A percentile compares a stretch with the other conserved stretches of the same genome.
Conservation (phyloP, 2,329 filamentous ascomycete species). For the Aureobasidium subglaciale region DNA sequence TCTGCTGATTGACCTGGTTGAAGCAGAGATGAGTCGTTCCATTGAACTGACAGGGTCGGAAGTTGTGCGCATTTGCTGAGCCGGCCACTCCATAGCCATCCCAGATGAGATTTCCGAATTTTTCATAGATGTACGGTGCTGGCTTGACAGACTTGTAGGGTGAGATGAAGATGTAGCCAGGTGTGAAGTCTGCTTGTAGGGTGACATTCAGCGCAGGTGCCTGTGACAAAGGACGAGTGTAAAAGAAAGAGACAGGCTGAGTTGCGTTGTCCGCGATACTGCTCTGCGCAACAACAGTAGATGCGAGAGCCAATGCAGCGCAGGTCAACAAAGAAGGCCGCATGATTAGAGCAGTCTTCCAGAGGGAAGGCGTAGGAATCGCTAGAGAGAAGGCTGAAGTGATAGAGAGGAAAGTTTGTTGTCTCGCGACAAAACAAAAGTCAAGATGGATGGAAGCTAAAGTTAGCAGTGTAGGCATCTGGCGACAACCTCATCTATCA, state of each 20-base stretch:
- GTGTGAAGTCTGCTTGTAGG: conserved; percentile 14
- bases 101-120: conserved; percentile 23
- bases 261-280: conserved; percentile 11
- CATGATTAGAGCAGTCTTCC: background rate
- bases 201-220: conserved; percentile 20
- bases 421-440: background rate
- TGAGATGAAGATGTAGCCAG: conserved; percentile 22
- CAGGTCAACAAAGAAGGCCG: background rate
- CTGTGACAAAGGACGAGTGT: conserved; percentile 21
- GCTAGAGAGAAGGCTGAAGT: background rate
- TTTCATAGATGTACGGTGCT: conserved; percentile 25
- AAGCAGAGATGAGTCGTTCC: conserved; percentile 40
- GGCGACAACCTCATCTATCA: background rate
- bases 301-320: background rate
- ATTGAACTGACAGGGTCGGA: conserved; percentile 40
- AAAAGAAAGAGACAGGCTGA: conserved; percentile 20
- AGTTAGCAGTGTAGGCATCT: background rate
- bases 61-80: conserved; percentile 37
- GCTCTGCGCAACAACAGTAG: background rate
- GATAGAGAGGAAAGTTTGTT: background rate
- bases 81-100: conserved; percentile 38
- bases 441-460: background rate
- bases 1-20: conserved; percentile 38
- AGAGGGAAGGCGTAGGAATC: background rate
- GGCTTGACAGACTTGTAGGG: conserved; percentile 19